Base-by-base conservation (phyloP, 768 basidiomycete genomes). In the Goffeauzyma gilvescens region DNA sequence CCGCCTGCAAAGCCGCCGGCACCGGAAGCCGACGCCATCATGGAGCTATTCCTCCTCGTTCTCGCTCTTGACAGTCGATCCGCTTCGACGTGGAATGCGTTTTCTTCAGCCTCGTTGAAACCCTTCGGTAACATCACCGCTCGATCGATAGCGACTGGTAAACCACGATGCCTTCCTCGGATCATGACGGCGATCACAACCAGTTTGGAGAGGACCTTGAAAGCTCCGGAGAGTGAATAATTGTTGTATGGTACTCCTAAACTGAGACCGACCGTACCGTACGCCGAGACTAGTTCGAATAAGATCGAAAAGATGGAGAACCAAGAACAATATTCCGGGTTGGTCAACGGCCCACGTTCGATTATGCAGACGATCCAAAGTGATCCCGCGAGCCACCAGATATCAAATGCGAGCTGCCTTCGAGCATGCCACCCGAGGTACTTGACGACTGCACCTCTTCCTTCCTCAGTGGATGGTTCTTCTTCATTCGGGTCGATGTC, bases 341-440 rank as follows among this genome's bases (percentile, higher is more conserved):
- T 66, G 17, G 71, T 71, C 38, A 86, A 60, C 26, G 74, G 70
- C 24, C 68, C 67, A 38, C 73, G 70, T 80, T 95, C 93, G 48
- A 93, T 76, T 50, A 95, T 90, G 59, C 89, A 95, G 30, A 95
- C 69, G 2, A 93, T 62, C 65, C 87, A 86, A 10, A 95, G 63
- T 0, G 83, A 85, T 10, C 84, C 61, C 0, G 69, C 80, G 17
- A 96, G 63, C 86, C 86, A 93, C 90, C 89, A 93, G 74, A 95
- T 85, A 63, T 93, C 89, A 50, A 93, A 95, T 2, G 89, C 81
- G 44, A 98, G 74, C 58, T 98, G 90, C 52, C 62, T 45, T 13
- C 59, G 50, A 14, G 60, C 62, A 42, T 63, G 62, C 59, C 59
- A 63, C 5, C 59, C 59, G 14, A 63, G 50, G 30, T 63, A 63